Evolutionary conservation across 1,284 basidiomycete species (phyloP).

Genomic region (Porodaedalea pini): DNA sequence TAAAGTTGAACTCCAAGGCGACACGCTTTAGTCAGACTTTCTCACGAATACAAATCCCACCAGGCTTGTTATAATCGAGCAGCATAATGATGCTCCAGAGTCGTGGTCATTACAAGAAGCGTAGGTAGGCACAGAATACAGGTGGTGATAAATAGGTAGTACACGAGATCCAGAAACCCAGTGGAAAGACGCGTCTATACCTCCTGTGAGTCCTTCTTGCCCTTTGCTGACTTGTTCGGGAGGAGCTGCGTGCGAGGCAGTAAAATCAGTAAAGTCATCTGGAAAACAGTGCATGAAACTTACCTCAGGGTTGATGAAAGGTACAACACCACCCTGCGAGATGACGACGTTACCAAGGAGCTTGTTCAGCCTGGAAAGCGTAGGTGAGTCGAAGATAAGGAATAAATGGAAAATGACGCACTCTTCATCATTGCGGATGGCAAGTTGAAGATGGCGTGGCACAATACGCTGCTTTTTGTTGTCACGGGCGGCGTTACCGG

Average conservation of each 20-base stretch:
- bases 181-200: slow-evolving; percentile 16
- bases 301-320: slow-evolving; percentile 49
- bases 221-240: slow-evolving; percentile 38
- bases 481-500: slow-evolving; percentile 65
- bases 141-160: slow-evolving; percentile 2
- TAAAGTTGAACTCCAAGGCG: not conserved
- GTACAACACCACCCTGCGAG: slow-evolving; percentile 87
- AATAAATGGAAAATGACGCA: slow-evolving; percentile 32
- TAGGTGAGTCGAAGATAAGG: not conserved
- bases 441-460: slow-evolving; percentile 86
- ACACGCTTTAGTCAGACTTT: not conserved
- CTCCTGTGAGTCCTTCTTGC: slow-evolving; percentile 24
- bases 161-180: slow-evolving; percentile 1
- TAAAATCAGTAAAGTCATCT: slow-evolving; percentile 22
- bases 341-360: slow-evolving; percentile 80
- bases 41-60: not conserved
- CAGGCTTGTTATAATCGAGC: too few relatives aligned
- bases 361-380: slow-evolving; percentile 50
- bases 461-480: slow-evolving; percentile 89
- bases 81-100: not conserved
- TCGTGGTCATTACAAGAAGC: slow-evolving; percentile 3
- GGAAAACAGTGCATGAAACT: slow-evolving; percentile 10
- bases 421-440: slow-evolving; percentile 87
- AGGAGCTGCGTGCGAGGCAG: slow-evolving; percentile 44
- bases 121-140: slow-evolving; percentile 8